Conservation (phyloP, 2,329 filamentous ascomycete species). For the Macroventuria anomochaeta region DNA sequence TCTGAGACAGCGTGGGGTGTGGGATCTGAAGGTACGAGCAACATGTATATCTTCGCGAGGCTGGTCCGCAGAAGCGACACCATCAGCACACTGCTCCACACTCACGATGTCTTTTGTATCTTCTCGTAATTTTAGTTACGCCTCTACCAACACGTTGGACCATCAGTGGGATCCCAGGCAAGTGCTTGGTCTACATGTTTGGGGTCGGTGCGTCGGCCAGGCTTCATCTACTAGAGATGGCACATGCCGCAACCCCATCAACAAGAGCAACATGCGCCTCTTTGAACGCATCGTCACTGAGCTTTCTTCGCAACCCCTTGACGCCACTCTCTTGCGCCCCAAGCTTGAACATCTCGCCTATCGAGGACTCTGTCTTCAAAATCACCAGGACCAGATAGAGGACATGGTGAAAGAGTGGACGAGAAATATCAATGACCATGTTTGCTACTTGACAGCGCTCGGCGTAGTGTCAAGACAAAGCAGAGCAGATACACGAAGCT, state of each 20-base stretch:
- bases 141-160: not conserved
- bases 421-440: not conserved
- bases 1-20: not conserved
- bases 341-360: constrained; percentile 19
- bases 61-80: not conserved
- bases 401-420: constrained; percentile 8
- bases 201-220: constrained; percentile 19
- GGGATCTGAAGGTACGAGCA: not conserved
- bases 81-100: not conserved
- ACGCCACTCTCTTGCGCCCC: constrained; percentile 14
- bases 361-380: constrained; percentile 12
- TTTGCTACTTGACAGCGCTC: not conserved
- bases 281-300: constrained; percentile 5
- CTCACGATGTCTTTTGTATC: not conserved
- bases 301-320: constrained; percentile 9
- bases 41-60: not conserved
- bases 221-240: constrained; percentile 17
- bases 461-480: not conserved
- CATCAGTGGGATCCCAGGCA: constrained; percentile 15
- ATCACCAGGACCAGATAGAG: constrained; percentile 1
- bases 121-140: not conserved
- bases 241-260: constrained; percentile 16
- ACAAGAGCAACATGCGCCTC: not conserved
- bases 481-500: not conserved
- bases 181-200: constrained; percentile 17